These are phyloP conservation scores for Cryptococcus hybrid DNA, from an alignment of 1,284 basidiomycete genomes.

Conservation along the genomic window DNA sequence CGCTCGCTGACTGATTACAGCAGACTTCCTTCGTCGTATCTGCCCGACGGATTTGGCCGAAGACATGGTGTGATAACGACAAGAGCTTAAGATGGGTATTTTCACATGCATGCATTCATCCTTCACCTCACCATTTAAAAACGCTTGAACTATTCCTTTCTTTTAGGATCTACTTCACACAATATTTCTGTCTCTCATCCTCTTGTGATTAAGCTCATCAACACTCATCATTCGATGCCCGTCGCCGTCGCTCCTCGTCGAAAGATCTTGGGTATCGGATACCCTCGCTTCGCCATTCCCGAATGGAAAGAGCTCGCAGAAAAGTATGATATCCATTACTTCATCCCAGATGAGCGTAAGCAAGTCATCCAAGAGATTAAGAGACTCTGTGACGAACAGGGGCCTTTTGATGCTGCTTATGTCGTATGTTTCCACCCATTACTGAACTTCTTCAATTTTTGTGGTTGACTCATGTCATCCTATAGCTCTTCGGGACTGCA, in stretches of 20 bases:
- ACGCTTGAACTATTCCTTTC: too few species aligned
- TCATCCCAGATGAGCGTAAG: constrained; percentile 20
- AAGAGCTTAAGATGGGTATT: neutral
- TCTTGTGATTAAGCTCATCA: neutral
- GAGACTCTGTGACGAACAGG: constrained; percentile 22
- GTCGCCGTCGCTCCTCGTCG: constrained; percentile 3
- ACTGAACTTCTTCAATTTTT: neutral
- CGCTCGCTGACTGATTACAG: too few species aligned
- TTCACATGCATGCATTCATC: neutral
- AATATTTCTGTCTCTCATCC: neutral
- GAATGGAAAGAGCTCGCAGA: constrained; percentile 23
- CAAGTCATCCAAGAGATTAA: constrained; percentile 26
- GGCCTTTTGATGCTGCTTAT: constrained; percentile 30
- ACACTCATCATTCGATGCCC: constrained; percentile 5
- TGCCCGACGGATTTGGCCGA: neutral
- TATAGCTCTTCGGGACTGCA: constrained; percentile 20
- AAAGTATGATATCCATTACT: constrained; percentile 28
- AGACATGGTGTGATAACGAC: neutral
- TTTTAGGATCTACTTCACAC: neutral
- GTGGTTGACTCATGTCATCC: neutral
- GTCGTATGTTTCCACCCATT: constrained; percentile 15
- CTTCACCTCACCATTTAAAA: neutral
- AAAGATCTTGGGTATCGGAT: constrained; percentile 31
- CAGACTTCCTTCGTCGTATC: neutral
- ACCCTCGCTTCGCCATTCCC: constrained; percentile 22